Evolutionary conservation across 257 asterid genomes (phyloP).

Genomic region (Henckelia pumila): DNA sequence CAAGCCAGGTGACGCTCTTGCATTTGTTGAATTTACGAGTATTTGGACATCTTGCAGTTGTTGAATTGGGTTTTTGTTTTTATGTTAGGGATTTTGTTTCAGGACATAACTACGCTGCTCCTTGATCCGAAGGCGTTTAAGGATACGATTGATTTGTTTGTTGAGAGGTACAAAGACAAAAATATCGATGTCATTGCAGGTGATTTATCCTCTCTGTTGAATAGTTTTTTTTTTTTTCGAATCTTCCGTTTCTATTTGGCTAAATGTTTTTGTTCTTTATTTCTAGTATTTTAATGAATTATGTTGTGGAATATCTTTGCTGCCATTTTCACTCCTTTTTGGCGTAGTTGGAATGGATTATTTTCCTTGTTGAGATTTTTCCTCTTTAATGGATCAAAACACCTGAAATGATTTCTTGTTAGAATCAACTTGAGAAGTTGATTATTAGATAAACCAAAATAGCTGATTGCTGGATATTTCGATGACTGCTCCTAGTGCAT

Average conservation of each 20-base stretch:
- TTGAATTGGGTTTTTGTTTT: not conserved
- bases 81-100: conserved; percentile 73
- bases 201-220: conserved; percentile 16
- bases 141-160: conserved; percentile 90
- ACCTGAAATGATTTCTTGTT: no score
- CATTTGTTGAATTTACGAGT: conserved; percentile 7
- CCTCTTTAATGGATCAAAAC: no score
- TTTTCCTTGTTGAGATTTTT: no score
- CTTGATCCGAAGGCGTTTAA: conserved; percentile 83
- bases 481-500: not conserved
- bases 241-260: not conserved
- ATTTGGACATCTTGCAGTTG: not conserved
- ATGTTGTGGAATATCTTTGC: not conserved
- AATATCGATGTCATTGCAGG: conserved; percentile 82
- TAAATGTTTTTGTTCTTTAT: not conserved
- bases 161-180: conserved; percentile 70
- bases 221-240: not conserved
- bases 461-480: conserved; percentile 2
- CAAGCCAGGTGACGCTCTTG: conserved; percentile 53
- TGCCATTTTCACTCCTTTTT: not conserved
- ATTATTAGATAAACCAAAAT: not conserved
- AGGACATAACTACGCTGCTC: conserved; percentile 89
- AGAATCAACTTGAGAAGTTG: not conserved
- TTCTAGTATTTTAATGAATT: no score
- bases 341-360: no score